A percentile compares a stretch with the other conserved stretches of the same genome.
phyloP scores from a whole-genome alignment of 352 stramenopile genomes.

The Pythium utonaiense region DNA sequence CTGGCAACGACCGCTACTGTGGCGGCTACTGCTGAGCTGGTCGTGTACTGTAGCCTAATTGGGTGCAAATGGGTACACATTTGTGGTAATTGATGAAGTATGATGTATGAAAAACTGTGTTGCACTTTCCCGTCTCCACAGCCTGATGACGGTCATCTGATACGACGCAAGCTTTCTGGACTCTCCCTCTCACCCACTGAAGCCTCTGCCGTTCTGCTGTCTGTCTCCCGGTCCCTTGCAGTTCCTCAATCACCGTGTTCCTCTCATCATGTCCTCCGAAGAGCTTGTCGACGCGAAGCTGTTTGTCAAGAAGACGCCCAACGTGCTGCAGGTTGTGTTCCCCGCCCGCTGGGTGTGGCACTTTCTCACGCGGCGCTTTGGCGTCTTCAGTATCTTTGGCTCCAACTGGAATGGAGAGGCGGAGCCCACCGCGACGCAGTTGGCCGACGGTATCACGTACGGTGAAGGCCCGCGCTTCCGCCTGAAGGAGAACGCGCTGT shows the following conservation, averaged over 20 bases:
- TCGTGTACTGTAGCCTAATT: no score
- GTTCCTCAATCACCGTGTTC: neutral
- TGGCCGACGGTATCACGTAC: slow-evolving; percentile 43
- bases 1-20: slow-evolving; percentile 40
- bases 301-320: slow-evolving; percentile 22
- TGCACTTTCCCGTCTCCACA: no score
- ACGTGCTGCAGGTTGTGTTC: slow-evolving; percentile 19
- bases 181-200: no score
- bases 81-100: no score
- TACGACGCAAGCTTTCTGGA: no score
- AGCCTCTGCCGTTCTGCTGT: no score
- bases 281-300: slow-evolving; percentile 9
- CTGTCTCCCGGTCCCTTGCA: no score
- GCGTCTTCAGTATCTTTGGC: slow-evolving; percentile 6
- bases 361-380: slow-evolving; percentile 28
- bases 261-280: neutral
- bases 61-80: no score
- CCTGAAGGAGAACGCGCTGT: slow-evolving; percentile 41
- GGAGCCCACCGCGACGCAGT: slow-evolving; percentile 33
- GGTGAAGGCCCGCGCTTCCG: slow-evolving; percentile 64
- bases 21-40: slow-evolving; percentile 64
- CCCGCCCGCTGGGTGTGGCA: slow-evolving; percentile 31
- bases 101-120: no score
- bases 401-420: slow-evolving; percentile 14
- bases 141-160: no score